A percentile compares a stretch with the other conserved stretches of the same genome.
These are phyloP conservation scores for Quercus parvula DNA, from an alignment of 306 rosid genomes.

Conservation along the genomic window DNA sequence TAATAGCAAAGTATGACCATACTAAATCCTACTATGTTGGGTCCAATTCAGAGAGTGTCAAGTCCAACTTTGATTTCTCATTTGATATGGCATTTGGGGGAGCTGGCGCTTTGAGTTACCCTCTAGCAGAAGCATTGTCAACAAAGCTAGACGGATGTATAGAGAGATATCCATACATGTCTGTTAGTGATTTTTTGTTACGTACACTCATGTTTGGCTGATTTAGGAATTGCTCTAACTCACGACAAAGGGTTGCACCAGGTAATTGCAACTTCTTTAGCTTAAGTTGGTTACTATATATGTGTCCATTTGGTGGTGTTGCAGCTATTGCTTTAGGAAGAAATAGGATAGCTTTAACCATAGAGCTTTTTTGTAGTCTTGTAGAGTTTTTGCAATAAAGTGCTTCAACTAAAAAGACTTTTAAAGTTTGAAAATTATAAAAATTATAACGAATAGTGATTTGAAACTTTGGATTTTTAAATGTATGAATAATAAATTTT, in stretches of 20 bases:
- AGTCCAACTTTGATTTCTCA: constrained; percentile 27
- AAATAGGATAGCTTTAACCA: too few species aligned
- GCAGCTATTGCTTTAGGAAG: too few species aligned
- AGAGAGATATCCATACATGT: constrained; percentile 31
- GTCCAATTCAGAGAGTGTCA: background rate
- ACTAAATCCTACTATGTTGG: constrained; percentile 34
- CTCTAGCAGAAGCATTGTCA: constrained; percentile 23
- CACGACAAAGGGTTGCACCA: constrained; percentile 44
- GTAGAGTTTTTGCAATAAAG: too few species aligned
- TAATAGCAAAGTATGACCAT: constrained; percentile 38
- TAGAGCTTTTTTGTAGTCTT: too few species aligned
- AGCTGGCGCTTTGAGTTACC: constrained; percentile 53
- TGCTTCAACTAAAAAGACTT: too few species aligned
- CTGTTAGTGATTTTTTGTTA: constrained; percentile 33
- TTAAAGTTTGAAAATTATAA: too few species aligned
- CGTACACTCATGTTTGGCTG: constrained; percentile 35
- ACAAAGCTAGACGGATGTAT: constrained; percentile 32
- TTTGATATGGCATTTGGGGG: constrained; percentile 56
- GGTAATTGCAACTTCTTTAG: constrained; percentile 14
- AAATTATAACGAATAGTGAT: too few species aligned
- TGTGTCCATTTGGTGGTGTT: too few species aligned
- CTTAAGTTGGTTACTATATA: background rate
- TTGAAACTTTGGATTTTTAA: too few species aligned
- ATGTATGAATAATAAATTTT: too few species aligned
- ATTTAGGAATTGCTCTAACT: constrained; percentile 37